Evolutionary conservation across 208 protist genomes (phyloP).

Genomic region (Strigomonas culicis): DNA sequence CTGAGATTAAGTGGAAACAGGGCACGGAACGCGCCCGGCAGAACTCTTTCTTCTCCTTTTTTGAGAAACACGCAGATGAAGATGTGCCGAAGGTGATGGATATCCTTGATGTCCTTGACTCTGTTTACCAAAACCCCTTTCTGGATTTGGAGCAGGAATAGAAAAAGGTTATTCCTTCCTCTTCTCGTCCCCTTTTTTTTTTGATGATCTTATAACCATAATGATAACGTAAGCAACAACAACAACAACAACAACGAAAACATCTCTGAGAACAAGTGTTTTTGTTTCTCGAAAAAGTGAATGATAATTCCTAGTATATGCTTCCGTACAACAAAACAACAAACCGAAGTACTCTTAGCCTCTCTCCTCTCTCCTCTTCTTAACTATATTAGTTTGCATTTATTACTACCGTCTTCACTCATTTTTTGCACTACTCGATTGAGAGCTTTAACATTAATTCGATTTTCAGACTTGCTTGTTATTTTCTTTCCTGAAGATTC

Average conservation of each 20-base stretch:
- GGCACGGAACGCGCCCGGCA: constrained; percentile 54
- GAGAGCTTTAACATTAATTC: too few species aligned
- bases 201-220: neutral
- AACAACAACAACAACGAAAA: too few species aligned
- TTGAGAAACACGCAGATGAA: constrained; percentile 24
- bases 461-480: too few species aligned
- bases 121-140: constrained; percentile 76
- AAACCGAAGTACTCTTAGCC: too few species aligned
- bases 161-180: too few species aligned
- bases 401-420: too few species aligned
- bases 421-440: too few species aligned
- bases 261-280: too few species aligned
- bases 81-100: constrained; percentile 39
- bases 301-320: too few species aligned
- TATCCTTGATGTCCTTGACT: constrained; percentile 53
- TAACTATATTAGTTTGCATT: too few species aligned
- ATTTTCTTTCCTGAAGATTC: neutral
- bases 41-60: constrained; percentile 78
- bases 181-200: neutral
- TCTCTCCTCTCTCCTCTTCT: too few species aligned
- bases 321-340: too few species aligned
- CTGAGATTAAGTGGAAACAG: constrained; percentile 67
- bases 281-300: constrained; percentile 2
- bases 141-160: constrained; percentile 33
- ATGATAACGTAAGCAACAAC: neutral